Conservation (phyloP, 345 rosid species). For the Sapria himalayana region DNA sequence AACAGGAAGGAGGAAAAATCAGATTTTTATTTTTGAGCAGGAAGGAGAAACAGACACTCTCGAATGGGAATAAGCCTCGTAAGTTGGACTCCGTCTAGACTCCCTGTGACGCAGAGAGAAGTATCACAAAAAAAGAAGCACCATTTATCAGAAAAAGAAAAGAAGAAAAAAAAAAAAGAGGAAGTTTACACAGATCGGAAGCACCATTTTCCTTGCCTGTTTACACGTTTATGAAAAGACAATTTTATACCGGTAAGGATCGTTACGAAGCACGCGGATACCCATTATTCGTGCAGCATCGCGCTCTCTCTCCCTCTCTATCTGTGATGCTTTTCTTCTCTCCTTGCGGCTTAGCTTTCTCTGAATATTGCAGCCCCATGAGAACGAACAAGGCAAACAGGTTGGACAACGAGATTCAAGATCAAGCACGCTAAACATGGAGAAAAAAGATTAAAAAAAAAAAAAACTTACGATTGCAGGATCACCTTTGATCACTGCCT, state of each 20-base stretch:
- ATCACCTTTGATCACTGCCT: slow-evolving; percentile 90
- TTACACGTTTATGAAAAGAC: too few species aligned
- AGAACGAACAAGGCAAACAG: too few species aligned
- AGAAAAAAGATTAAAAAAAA: slow-evolving; percentile 1
- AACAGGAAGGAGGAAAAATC: too few species aligned
- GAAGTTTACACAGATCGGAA: too few species aligned
- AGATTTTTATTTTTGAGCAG: too few species aligned
- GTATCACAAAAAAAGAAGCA: slow-evolving; percentile 3
- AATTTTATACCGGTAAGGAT: slow-evolving; percentile 80
- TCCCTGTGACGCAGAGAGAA: too few species aligned
- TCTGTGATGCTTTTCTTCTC: slow-evolving; percentile 86
- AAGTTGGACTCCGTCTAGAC: slow-evolving; percentile 79
- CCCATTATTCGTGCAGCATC: slow-evolving; percentile 53
- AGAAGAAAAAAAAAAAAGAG: too few species aligned
- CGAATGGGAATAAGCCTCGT: slow-evolving; percentile 81
- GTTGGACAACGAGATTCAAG: slow-evolving; percentile 8
- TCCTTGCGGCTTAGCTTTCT: slow-evolving; percentile 92
- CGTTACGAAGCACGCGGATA: slow-evolving; percentile 47
- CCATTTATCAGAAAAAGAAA: slow-evolving; percentile 5
- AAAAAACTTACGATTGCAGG: slow-evolving; percentile 74
- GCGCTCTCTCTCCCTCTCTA: slow-evolving; percentile 83
- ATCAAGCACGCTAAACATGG: slow-evolving; percentile 1
- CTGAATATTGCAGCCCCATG: too few species aligned
- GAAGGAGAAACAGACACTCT: slow-evolving; percentile 64
- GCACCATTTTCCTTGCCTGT: too few species aligned